Evolutionary conservation across 2,329 filamentous ascomycete genomes (phyloP), one percentile per base, ranked within the genome.

Genomic region (Colletotrichum sp.): DNA sequence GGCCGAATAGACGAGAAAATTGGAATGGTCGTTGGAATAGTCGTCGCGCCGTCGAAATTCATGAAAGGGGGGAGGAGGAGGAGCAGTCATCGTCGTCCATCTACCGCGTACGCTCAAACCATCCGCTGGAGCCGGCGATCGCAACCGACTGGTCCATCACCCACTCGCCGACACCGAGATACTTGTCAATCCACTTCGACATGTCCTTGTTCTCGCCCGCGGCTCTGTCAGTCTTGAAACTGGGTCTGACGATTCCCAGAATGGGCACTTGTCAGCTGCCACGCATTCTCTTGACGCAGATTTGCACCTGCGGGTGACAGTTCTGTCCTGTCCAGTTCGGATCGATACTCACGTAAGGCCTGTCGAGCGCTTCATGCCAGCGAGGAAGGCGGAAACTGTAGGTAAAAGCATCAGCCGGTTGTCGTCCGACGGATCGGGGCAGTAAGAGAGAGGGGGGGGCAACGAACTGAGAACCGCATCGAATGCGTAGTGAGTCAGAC

Each of bases 121-220:
- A 99, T 75, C 93, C 91, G 83, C 95, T 97, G 64, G 94, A 93
- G 56, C 95, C 94, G 83, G 98, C 95, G 73, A 98, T 91, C 55
- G 96, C 96, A 36, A 98, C 95, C 34, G 96, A 97, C 87, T 97
- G 94, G 85, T 99, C 97, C 96, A 99, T 98, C 78, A 98, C 94
- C 92, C 96, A 98, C 88, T 99, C 97, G 80, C 97, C 97, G 21
- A 98, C 93, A 77, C 95, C 95, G 58, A 98, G 92, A 85, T 98
- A 98, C 84, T 94, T 96, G 82, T 96, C 94, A 79, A 98, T 92
- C 96, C 96, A 98, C 82, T 93, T 93, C 83, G 94, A 93, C 79
- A 97, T 86, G 77, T 96, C 94, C 84, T 95, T 94, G 85, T 93
- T 96, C 74, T 97, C 95, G 83, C 89, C 88, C 36, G 94, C 91